phyloP scores from a whole-genome alignment of 2,329 filamentous ascomycete genomes.

The Botrytis squamosa region DNA sequence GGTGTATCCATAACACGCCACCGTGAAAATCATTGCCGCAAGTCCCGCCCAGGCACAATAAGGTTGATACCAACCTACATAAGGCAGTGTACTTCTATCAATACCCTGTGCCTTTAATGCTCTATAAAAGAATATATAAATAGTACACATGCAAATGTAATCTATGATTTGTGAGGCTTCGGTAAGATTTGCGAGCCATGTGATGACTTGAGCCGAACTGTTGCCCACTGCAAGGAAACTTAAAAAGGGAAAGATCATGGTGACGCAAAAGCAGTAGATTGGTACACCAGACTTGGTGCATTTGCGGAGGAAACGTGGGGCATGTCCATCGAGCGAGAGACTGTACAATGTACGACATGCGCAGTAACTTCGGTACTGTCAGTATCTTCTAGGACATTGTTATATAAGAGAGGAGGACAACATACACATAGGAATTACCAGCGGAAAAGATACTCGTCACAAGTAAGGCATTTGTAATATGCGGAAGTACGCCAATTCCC shows the following conservation, averaged over 20 bases:
- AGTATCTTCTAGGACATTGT: background rate
- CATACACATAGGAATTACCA: constrained; percentile 54
- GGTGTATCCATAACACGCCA: constrained; percentile 69
- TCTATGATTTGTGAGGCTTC: constrained; percentile 74
- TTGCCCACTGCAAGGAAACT: constrained; percentile 66
- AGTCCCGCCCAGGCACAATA: constrained; percentile 63
- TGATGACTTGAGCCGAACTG: constrained; percentile 43
- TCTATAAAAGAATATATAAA: constrained; percentile 69
- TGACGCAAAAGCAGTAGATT: constrained; percentile 62
- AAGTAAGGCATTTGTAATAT: constrained; percentile 63
- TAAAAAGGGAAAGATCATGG: constrained; percentile 66
- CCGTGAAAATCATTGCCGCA: constrained; percentile 63
- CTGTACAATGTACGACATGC: constrained; percentile 69
- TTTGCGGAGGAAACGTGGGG: constrained; percentile 58
- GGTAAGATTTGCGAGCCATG: constrained; percentile 51
- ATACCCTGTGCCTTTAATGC: constrained; percentile 68
- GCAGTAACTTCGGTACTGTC: constrained; percentile 47
- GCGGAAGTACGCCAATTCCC: constrained; percentile 62
- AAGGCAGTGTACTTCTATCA: constrained; percentile 62
- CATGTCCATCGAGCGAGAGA: constrained; percentile 64
- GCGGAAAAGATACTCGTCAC: constrained; percentile 65
- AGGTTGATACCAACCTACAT: constrained; percentile 59
- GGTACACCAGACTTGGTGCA: constrained; percentile 60
- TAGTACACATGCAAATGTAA: constrained; percentile 65
- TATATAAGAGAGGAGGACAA: background rate